These are phyloP conservation scores for Termitomyces eurrhizus DNA, from an alignment of 768 basidiomycete species.

Conservation along the genomic window DNA sequence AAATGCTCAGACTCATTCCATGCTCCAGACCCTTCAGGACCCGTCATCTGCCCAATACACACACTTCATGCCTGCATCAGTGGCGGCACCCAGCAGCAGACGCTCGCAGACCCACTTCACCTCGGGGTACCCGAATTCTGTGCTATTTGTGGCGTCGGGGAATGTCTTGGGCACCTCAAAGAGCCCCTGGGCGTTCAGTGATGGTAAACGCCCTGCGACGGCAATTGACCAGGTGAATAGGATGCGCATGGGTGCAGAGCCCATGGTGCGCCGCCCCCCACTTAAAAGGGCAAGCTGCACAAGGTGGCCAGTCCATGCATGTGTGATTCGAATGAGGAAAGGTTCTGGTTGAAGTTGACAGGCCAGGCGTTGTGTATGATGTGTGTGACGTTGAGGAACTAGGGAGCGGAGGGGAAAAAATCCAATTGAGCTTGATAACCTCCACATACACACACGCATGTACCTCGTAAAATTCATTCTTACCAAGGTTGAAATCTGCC, in stretches of 20 bases:
- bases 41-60: neutral
- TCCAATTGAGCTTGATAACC: neutral
- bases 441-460: neutral
- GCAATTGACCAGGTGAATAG: slow-evolving; percentile 36
- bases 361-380: slow-evolving; percentile 39
- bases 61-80: neutral
- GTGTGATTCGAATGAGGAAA: slow-evolving; percentile 9
- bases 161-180: slow-evolving; percentile 28
- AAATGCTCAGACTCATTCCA: no score
- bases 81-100: neutral
- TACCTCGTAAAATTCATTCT: slow-evolving; percentile 23
- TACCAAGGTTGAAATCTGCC: slow-evolving; percentile 24
- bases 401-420: neutral
- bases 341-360: slow-evolving; percentile 37
- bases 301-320: no score
- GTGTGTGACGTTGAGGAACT: slow-evolving; percentile 25
- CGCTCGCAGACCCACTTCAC: slow-evolving; percentile 27
- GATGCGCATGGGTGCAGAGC: slow-evolving; percentile 23
- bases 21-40: no score
- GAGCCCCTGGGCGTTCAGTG: slow-evolving; percentile 23
- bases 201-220: slow-evolving; percentile 28
- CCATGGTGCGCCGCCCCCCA: no score
- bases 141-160: slow-evolving; percentile 23
- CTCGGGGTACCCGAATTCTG: slow-evolving; percentile 13
- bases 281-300: no score